Conservation (phyloP, 768 basidiomycete species). For the Russula abietina region DNA sequence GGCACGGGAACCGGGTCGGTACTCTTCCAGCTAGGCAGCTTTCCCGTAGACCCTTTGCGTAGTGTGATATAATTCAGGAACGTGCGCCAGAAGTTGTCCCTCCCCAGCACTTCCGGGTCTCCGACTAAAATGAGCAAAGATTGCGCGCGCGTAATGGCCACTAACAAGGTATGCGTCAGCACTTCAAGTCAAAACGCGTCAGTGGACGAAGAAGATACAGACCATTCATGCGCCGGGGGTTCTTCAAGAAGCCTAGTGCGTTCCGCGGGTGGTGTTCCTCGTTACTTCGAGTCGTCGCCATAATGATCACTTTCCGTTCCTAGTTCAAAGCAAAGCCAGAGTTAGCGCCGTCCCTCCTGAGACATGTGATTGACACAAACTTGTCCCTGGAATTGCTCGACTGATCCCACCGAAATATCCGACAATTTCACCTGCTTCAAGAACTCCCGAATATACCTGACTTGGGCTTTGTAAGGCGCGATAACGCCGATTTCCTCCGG, state of each 20-base stretch:
- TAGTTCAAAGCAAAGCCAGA: constrained; percentile 8
- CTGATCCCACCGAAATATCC: constrained; percentile 34
- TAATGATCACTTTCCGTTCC: constrained; percentile 37
- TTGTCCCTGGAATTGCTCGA: constrained; percentile 41
- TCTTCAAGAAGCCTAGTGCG: constrained; percentile 35
- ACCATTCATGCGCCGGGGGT: constrained; percentile 39
- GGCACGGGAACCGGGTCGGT: background rate
- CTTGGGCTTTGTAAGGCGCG: constrained; percentile 38
- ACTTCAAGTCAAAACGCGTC: background rate
- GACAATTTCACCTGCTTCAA: constrained; percentile 22
- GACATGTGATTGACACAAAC: constrained; percentile 25
- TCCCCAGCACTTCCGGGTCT: constrained; percentile 49
- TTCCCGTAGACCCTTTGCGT: constrained; percentile 50
- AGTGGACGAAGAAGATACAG: constrained; percentile 1
- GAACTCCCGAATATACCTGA: constrained; percentile 30
- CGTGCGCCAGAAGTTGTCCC: constrained; percentile 53
- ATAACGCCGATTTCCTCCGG: constrained; percentile 36
- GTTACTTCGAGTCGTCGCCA: constrained; percentile 37
- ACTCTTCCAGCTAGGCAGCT: constrained; percentile 35
- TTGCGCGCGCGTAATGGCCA: constrained; percentile 61
- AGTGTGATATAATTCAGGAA: constrained; percentile 53
- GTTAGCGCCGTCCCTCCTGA: background rate
- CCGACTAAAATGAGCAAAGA: constrained; percentile 59
- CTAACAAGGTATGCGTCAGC: constrained; percentile 30
- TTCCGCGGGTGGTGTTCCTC: constrained; percentile 26